Conservation (phyloP, 495 filamentous ascomycete genomes). For the Cairneyella variabilis region DNA sequence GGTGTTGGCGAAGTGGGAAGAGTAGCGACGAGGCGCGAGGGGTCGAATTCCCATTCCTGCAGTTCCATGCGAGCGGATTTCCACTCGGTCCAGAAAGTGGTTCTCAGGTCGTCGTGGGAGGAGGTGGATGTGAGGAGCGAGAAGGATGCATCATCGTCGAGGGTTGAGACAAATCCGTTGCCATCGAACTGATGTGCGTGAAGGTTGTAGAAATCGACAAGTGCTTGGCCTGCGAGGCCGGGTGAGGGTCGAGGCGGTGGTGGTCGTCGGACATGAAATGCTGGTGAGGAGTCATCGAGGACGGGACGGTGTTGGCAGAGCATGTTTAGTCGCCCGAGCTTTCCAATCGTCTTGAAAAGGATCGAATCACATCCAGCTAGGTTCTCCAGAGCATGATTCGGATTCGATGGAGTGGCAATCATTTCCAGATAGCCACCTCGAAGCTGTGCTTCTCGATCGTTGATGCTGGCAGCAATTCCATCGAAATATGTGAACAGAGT, state of each 20-base stretch:
- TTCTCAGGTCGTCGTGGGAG: constrained; percentile 47
- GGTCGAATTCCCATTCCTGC: constrained; percentile 76
- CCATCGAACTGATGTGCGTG: constrained; percentile 56
- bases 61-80: constrained; percentile 69
- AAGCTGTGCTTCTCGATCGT: constrained; percentile 88
- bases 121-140: constrained; percentile 1
- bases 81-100: constrained; percentile 84
- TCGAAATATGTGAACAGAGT: constrained; percentile 96
- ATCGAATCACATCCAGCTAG: constrained; percentile 81
- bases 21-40: constrained; percentile 38
- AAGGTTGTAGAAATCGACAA: constrained; percentile 49
- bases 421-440: constrained; percentile 65
- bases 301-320: constrained; percentile 72
- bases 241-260: constrained; percentile 26
- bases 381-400: constrained; percentile 81
- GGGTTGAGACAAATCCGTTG: constrained; percentile 53
- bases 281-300: constrained; percentile 23
- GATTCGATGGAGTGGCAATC: constrained; percentile 44
- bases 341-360: constrained; percentile 72
- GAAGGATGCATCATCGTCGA: constrained; percentile 32
- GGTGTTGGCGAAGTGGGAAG: constrained; percentile 40
- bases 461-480: constrained; percentile 87
- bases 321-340: constrained; percentile 82
- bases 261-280: constrained; percentile 25
- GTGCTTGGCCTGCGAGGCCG: constrained; percentile 37